A percentile compares a stretch with the other conserved stretches of the same genome.
Conservation (phyloP, 2,329 filamentous ascomycete genomes). For the Fusarium neocosmosporiellum region DNA sequence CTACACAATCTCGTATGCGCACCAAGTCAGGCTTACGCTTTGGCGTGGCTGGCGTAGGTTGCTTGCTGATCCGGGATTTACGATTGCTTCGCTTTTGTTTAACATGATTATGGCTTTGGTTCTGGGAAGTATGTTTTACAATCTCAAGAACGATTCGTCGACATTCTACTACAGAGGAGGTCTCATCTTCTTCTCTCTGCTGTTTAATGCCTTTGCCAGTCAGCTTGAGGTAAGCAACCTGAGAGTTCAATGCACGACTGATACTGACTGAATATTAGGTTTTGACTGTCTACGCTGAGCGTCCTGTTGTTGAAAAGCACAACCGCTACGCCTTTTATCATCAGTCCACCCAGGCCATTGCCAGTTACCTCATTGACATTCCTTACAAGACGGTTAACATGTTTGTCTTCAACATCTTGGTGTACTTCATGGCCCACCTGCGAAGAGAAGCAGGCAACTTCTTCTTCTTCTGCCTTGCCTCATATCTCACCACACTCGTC, state of each 20-base stretch:
- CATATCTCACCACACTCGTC: conserved; percentile 48
- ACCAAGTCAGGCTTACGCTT: conserved; percentile 58
- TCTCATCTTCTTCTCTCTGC: conserved; percentile 62
- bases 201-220: conserved; percentile 61
- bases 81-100: conserved; percentile 53
- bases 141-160: conserved; percentile 54
- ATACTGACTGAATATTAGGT: conserved; percentile 15
- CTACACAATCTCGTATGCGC: conserved; percentile 58
- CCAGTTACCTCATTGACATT: conserved; percentile 41
- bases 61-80: conserved; percentile 53
- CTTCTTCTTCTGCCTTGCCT: conserved; percentile 66
- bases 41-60: conserved; percentile 53
- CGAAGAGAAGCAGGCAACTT: conserved; percentile 68
- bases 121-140: conserved; percentile 64
- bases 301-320: conserved; percentile 50
- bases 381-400: conserved; percentile 43
- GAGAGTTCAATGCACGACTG: accelerated
- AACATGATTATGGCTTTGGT: conserved; percentile 63
- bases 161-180: conserved; percentile 61
- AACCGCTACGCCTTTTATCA: conserved; percentile 51
- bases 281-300: conserved; percentile 47
- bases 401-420: conserved; percentile 45
- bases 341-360: conserved; percentile 45
- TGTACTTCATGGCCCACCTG: conserved; percentile 76
- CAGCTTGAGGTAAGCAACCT: conserved; percentile 44